Base-by-base conservation (phyloP, 768 basidiomycete species). In the Steccherinum ochraceum region DNA sequence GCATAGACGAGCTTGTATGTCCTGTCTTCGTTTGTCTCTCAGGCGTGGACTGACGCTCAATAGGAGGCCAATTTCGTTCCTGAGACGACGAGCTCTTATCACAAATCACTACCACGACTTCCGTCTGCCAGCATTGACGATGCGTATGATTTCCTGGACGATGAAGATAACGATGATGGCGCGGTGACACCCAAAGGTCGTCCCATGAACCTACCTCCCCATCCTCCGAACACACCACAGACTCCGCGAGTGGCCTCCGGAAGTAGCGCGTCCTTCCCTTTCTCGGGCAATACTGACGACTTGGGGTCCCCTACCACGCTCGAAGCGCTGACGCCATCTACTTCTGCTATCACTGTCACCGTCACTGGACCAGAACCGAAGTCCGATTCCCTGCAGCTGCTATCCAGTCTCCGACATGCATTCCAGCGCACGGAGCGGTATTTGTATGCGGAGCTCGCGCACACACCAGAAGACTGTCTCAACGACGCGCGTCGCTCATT, bases 401-500 rank as follows among this genome's bases (percentile, higher is more conserved):
- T 87, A 2, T 64, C 68, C 1, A 69, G 66, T 21, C 68, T 88
- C 23, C 75, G 83, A 3, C 71, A 76, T 49, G 71, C 76, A 1
- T 83, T 86, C 61, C 80, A 83, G 48, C 64, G 72, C 0, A 72
- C 73, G 0, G 84, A 87, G 61, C 83, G 83, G 51, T 64, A 67
- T 3, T 65, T 87, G 4, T 86, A 86, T 60, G 56, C 61, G 0
- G 77, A 83, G 55, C 70, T 87, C 2, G 66, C 71, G 2, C 66
- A 67, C 18, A 80, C 80, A 0, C 70, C 77, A 1, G 60, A 63
- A 5, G 56, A 63, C 1, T 64, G 64, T n/a, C 60, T 88, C 52
- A 88, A 87, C 56, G 78, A 86, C 52, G 79, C 82, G 1, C 72
- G 85, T 5, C 63, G 83, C 39, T 67, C 76, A 12, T 89, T 88